Evolutionary conservation across 2,329 filamentous ascomycete genomes (phyloP).

Genomic region (Calonectria multiphialidica): DNA sequence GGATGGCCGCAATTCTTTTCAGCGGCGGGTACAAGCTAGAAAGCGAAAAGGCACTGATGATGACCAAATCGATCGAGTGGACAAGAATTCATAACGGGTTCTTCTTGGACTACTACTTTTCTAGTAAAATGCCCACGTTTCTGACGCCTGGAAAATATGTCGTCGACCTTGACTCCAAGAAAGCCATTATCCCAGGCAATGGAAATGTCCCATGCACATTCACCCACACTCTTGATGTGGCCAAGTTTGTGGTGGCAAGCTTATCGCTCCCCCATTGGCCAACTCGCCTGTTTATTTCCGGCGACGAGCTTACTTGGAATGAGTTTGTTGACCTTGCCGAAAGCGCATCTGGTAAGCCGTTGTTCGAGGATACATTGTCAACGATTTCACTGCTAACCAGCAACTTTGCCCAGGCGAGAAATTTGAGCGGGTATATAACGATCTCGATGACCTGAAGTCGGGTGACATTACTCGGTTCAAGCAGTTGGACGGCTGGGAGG

Average conservation of each 20-base stretch:
- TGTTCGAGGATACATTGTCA: too few species aligned
- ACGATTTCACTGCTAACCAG: background rate
- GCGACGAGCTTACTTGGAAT: background rate
- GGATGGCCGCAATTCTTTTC: constrained; percentile 59
- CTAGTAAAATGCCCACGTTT: background rate
- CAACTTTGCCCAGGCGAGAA: background rate
- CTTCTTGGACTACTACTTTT: background rate
- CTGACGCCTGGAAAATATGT: background rate
- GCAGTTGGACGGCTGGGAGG: background rate
- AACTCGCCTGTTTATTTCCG: background rate
- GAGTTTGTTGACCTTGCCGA: background rate
- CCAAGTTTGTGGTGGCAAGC: background rate
- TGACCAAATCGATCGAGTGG: background rate
- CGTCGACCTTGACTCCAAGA: background rate
- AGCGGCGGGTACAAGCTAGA: constrained; percentile 62
- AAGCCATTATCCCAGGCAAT: background rate
- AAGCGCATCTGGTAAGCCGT: background rate
- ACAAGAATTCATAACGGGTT: constrained; percentile 1
- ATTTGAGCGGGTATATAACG: background rate
- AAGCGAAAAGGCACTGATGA: background rate
- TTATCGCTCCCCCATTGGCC: background rate
- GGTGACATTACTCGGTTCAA: background rate
- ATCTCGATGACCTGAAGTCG: background rate
- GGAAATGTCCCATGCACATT: background rate
- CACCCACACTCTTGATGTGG: background rate